Evolutionary conservation across 352 stramenopile species (phyloP).

Genomic region (Phytopythium delawarense): DNA sequence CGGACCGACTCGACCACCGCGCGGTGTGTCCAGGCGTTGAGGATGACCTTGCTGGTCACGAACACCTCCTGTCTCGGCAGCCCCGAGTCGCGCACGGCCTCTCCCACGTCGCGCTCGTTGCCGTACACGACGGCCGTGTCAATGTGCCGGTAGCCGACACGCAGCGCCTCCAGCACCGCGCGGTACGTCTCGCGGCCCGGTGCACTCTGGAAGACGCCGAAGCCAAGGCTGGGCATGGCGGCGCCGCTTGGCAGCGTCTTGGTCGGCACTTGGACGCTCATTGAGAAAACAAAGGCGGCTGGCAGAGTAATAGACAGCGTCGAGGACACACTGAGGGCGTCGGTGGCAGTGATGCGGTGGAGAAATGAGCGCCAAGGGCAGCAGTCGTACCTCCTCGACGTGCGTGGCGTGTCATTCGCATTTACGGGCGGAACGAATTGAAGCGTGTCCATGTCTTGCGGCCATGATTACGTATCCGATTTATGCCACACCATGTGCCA

Average conservation of each 20-base stretch:
- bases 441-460: neutral
- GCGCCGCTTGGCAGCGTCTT: slow-evolving; percentile 40
- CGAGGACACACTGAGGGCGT: neutral
- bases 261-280: slow-evolving; percentile 16
- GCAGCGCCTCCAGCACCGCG: slow-evolving; percentile 44
- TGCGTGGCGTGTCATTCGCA: neutral
- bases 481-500: no score
- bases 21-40: slow-evolving; percentile 65
- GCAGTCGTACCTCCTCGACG: neutral
- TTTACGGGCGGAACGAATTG: neutral
- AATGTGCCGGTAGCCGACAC: slow-evolving; percentile 85
- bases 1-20: slow-evolving; percentile 46
- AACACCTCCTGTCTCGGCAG: slow-evolving; percentile 75
- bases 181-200: slow-evolving; percentile 38
- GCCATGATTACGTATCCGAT: neutral
- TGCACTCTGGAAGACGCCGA: slow-evolving; percentile 46
- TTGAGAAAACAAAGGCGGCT: neutral
- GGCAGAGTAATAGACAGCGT: neutral
- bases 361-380: neutral
- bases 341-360: neutral
- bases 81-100: slow-evolving; percentile 62
- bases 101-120: slow-evolving; percentile 86
- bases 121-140: slow-evolving; percentile 83
- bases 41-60: slow-evolving; percentile 82
- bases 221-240: slow-evolving; percentile 36